Percentiles rank a stretch among this genome's conserved stretches.
phyloP scores from a whole-genome alignment of 768 basidiomycete species.

The Dioszegia aurantiaca region DNA sequence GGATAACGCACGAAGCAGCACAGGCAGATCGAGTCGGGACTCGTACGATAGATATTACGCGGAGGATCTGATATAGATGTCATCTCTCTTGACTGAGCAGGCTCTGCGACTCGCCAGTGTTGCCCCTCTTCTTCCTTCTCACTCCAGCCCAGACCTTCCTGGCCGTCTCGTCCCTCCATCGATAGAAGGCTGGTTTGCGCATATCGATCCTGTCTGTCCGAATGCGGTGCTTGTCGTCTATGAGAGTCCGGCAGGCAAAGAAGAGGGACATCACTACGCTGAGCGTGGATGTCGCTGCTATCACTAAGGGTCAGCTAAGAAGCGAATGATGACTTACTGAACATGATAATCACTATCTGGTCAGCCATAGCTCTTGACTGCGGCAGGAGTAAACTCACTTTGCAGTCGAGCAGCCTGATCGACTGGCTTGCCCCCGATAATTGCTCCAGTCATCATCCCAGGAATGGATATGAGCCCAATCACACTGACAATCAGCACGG shows the following conservation, averaged over 20 bases:
- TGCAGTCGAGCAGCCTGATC: conserved; percentile 81
- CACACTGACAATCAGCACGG: conserved; percentile 31
- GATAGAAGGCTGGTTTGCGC: conserved; percentile 43
- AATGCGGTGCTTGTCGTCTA: conserved; percentile 58
- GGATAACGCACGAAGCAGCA: conserved; percentile 85
- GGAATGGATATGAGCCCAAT: conserved; percentile 54
- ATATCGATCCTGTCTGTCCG: conserved; percentile 49
- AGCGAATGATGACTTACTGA: conserved; percentile 54
- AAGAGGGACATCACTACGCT: conserved; percentile 66
- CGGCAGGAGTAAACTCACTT: conserved; percentile 52
- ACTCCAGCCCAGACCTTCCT: conserved; percentile 33
- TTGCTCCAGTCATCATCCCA: conserved; percentile 84
- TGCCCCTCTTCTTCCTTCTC: conserved; percentile 15
- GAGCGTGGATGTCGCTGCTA: conserved; percentile 71
- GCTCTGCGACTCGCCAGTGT: not conserved
- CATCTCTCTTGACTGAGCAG: not conserved
- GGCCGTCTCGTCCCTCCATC: conserved; percentile 31
- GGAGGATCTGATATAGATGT: not conserved
- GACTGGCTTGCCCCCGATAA: conserved; percentile 79
- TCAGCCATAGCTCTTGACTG: not conserved
- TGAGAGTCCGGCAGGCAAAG: conserved; percentile 61
- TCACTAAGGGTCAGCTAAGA: conserved; percentile 55
- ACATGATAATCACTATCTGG: conserved; percentile 83
- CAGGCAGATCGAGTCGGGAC: conserved; percentile 74
- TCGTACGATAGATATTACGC: conserved; percentile 52